Evolutionary conservation across 169 alveolate genomes (phyloP), one percentile per base, ranked within the genome.

Genomic region (Eimeria acervulina): DNA sequence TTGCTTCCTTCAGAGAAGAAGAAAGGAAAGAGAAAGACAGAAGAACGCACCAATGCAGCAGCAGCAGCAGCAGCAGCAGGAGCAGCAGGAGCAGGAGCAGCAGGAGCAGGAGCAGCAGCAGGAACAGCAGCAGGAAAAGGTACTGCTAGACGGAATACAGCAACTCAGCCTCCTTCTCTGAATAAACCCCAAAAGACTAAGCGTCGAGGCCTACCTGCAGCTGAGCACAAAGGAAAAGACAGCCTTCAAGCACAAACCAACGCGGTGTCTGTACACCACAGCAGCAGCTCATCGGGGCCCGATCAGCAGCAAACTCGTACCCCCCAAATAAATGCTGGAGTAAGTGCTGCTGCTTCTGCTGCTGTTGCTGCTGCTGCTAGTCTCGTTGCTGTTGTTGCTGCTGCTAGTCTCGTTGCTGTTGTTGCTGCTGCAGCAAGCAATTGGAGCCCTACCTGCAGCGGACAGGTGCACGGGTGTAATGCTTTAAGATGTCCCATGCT

Each of bases 1-100:
- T 78, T 95, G 78, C 93, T 95, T 10, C 78, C 47, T 19, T 95
- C 92, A 12, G 72, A 96, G 95, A 52, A 78, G 90, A 66, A 94
- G 76, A 85, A 95, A 83, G 17, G 10, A 21, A 36, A 21, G 2
- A n/a, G 23, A 8, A 36, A 38, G 7, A 36, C 26, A 36, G 40
- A n/a, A 72, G 84, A 28, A 66, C 38, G 33, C 78, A 66, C 10
- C 36, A 31, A n/a, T 1, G 84, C 84, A 31, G 33, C 52, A 21
- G 47, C 84, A n/a, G 52, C 78, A 66, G n/a, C 84, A 72, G 84
- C 84, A 72, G 52, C 84, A 31, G n/a, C 84, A 72, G 84, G 47
- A 36, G 8, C 84, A n/a, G 33, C 36, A 31, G 42, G 47, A n/a
- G 84, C 47, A 28, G 28, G 28, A 72, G 84, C 78, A 7, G 33